phyloP scores from a whole-genome alignment of 495 filamentous ascomycete genomes.

The Annulohypoxylon stygium region DNA sequence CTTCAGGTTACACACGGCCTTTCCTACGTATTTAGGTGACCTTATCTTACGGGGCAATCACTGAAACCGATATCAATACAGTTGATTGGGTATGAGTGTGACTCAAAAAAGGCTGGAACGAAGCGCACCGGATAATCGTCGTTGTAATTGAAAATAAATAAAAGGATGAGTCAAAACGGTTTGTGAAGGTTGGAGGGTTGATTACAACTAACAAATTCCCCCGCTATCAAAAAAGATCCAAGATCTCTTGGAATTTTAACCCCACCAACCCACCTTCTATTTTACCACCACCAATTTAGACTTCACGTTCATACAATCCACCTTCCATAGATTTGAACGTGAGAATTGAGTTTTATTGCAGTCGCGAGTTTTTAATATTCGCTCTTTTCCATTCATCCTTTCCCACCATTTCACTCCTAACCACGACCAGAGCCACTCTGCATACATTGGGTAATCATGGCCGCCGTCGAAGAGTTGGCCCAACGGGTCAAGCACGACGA shows the following conservation, averaged over 20 bases:
- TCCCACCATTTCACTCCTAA: not conserved
- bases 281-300: constrained; percentile 12
- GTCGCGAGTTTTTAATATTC: not conserved
- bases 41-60: constrained; percentile 29
- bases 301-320: constrained; percentile 18
- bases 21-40: not conserved
- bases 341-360: constrained; percentile 1
- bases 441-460: constrained; percentile 48
- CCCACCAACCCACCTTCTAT: constrained; percentile 37
- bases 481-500: constrained; percentile 62
- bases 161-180: constrained; percentile 8
- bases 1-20: constrained; percentile 34
- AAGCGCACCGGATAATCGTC: constrained; percentile 16
- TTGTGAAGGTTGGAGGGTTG: not conserved
- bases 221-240: not conserved
- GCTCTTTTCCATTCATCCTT: not conserved
- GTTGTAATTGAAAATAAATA: constrained; percentile 1
- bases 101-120: constrained; percentile 24
- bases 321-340: constrained; percentile 4
- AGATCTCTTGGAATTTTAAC: constrained; percentile 25
- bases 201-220: not conserved
- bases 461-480: constrained; percentile 56
- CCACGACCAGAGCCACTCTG: not conserved
- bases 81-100: constrained; percentile 21
- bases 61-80: constrained; percentile 33